Percentiles rank a stretch among this genome's conserved stretches.
These are phyloP conservation scores for Populus hybrid DNA, from an alignment of 441 rosid species.

Conservation along the genomic window DNA sequence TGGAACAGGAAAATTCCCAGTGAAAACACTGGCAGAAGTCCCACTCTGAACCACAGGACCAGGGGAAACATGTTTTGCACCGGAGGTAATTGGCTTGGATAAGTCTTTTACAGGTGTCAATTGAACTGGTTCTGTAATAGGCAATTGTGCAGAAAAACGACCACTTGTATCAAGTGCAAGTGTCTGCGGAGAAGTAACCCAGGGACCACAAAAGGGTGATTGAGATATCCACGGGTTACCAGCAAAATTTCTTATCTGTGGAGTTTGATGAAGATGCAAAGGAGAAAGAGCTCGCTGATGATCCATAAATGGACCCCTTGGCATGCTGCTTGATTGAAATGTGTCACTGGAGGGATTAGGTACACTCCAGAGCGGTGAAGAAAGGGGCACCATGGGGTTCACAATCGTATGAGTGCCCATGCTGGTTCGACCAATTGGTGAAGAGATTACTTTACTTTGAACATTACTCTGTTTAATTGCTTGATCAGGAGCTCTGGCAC, in stretches of 20 bases:
- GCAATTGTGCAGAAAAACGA: conserved; percentile 46
- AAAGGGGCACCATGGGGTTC: conserved; percentile 65
- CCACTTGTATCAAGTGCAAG: conserved; percentile 54
- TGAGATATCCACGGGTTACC: conserved; percentile 79
- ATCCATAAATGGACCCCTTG: conserved; percentile 61
- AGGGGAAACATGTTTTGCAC: too few species aligned
- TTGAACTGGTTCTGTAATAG: conserved; percentile 51
- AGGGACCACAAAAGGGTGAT: conserved; percentile 59
- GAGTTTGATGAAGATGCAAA: conserved; percentile 68
- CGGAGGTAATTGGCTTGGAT: conserved; percentile 44
- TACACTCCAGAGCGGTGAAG: conserved; percentile 91
- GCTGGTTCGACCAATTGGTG: conserved; percentile 35
- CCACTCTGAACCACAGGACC: conserved; percentile 39
- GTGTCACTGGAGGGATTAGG: conserved; percentile 56
- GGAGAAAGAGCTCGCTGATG: conserved; percentile 68
- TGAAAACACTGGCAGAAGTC: conserved; percentile 40
- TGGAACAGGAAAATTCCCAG: conserved; percentile 42
- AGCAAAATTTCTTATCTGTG: conserved; percentile 58
- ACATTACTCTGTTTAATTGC: conserved; percentile 45
- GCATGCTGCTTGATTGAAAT: conserved; percentile 54
- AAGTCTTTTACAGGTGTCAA: conserved; percentile 62
- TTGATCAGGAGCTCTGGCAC: conserved; percentile 50
- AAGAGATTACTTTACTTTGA: too few species aligned
- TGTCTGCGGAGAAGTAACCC: conserved; percentile 75
- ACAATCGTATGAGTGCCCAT: conserved; percentile 50